Conservation (phyloP, 768 basidiomycete genomes). For the Hypsizygus marmoreus region DNA sequence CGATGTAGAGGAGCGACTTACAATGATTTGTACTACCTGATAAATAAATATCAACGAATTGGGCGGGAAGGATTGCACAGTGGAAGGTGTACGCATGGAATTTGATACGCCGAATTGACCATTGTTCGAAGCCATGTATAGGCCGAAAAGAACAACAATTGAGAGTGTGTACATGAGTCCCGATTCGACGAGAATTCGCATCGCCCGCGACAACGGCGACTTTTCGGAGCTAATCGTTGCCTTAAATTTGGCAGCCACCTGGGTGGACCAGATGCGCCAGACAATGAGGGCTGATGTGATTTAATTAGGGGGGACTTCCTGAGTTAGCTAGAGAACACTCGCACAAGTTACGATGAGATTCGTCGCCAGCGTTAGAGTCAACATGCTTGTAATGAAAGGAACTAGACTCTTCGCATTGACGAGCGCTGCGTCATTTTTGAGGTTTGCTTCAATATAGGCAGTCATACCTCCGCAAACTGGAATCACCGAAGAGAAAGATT, state of each 20-base stretch:
- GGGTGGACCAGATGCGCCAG: constrained; percentile 35
- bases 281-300: constrained; percentile 35
- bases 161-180: constrained; percentile 40
- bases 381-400: constrained; percentile 40
- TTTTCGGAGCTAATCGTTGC: constrained; percentile 13
- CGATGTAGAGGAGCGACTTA: constrained; percentile 13
- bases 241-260: constrained; percentile 25
- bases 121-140: constrained; percentile 38
- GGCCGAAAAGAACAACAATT: constrained; percentile 35
- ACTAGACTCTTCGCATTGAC: constrained; percentile 29
- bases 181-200: constrained; percentile 39
- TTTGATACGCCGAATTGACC: constrained; percentile 39
- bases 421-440: constrained; percentile 23
- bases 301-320: neutral
- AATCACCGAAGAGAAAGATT: neutral
- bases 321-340: neutral
- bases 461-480: constrained; percentile 36
- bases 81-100: constrained; percentile 35
- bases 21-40: constrained; percentile 43
- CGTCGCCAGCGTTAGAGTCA: constrained; percentile 35
- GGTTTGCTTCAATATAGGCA: constrained; percentile 33
- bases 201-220: constrained; percentile 27
- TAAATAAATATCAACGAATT: constrained; percentile 1
- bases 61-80: too few species aligned
- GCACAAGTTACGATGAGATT: constrained; percentile 40